Conservation (phyloP, 257 asterid genomes). For the Ocimum tenuiflorum region DNA sequence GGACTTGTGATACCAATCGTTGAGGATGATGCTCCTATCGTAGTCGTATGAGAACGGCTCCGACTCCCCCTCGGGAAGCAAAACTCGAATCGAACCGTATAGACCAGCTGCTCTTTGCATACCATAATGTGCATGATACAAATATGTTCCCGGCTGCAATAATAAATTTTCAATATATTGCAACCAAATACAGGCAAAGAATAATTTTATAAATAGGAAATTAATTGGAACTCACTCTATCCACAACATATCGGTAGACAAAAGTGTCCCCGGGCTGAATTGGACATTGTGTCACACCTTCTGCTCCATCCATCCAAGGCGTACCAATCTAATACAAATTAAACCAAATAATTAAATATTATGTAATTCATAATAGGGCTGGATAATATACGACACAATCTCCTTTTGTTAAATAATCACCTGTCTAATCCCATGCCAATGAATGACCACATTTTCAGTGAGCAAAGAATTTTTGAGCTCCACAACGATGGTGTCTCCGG, state of each 20-base stretch:
- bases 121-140: conserved; percentile 92
- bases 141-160: conserved; percentile 73
- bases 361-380: too few species aligned
- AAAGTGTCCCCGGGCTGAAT: conserved; percentile 76
- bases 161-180: too few species aligned
- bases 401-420: too few species aligned
- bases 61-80: conserved; percentile 44
- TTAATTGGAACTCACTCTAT: conserved; percentile 42
- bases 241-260: conserved; percentile 67
- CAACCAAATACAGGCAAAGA: too few species aligned
- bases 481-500: conserved; percentile 75
- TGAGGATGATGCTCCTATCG: conserved; percentile 61
- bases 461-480: conserved; percentile 60
- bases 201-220: background rate
- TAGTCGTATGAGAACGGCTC: conserved; percentile 69
- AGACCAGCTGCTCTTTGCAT: conserved; percentile 84
- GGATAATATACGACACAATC: too few species aligned
- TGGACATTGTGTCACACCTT: conserved; percentile 93
- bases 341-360: background rate
- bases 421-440: conserved; percentile 99
- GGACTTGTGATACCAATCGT: conserved; percentile 80
- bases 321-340: conserved; percentile 50
- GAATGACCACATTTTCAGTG: conserved; percentile 78
- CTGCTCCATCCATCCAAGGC: conserved; percentile 96
- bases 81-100: conserved; percentile 60